Conservation (phyloP, 2,329 filamentous ascomycete species). For the Exophiala alcalophila region DNA sequence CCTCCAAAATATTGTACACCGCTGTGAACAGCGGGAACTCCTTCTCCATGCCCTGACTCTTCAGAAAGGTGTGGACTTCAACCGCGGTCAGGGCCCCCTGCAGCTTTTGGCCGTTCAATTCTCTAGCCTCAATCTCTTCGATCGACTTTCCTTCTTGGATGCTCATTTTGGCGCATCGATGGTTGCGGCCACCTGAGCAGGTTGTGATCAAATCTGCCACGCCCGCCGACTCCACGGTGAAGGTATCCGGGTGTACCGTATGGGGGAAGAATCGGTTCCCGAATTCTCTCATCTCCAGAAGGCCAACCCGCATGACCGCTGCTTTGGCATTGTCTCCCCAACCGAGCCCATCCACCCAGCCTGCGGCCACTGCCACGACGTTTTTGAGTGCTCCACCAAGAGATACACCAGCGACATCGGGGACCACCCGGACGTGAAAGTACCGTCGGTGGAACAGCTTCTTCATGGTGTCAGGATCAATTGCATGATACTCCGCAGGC, state of each 20-base stretch:
- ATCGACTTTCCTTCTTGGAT: slow-evolving; percentile 76
- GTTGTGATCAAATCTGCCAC: slow-evolving; percentile 95
- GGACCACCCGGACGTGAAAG: slow-evolving; percentile 93
- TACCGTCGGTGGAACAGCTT: slow-evolving; percentile 92
- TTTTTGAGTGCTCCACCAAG: slow-evolving; percentile 95
- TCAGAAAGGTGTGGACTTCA: slow-evolving; percentile 87
- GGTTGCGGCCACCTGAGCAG: slow-evolving; percentile 88
- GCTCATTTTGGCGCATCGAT: slow-evolving; percentile 85
- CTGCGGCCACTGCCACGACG: slow-evolving; percentile 88
- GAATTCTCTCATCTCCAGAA: slow-evolving; percentile 95
- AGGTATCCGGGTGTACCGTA: slow-evolving; percentile 76
- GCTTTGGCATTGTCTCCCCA: slow-evolving; percentile 99
- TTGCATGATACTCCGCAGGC: slow-evolving; percentile 76
- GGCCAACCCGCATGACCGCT: slow-evolving; percentile 94
- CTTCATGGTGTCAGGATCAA: slow-evolving; percentile 80
- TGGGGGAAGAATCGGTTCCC: slow-evolving; percentile 89
- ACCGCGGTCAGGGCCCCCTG: slow-evolving; percentile 90
- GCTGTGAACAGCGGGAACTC: slow-evolving; percentile 93
- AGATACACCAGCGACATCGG: slow-evolving; percentile 94
- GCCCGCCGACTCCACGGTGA: slow-evolving; percentile 94
- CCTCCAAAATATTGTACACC: slow-evolving; percentile 77
- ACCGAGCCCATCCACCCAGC: slow-evolving; percentile 90
- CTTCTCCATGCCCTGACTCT: slow-evolving; percentile 69
- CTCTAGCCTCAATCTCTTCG: slow-evolving; percentile 79
- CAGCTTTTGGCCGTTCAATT: slow-evolving; percentile 94